Percentiles rank a stretch among this genome's conserved stretches.
Conservation (phyloP, 75 land plant species). For the Picea sitchensis region DNA sequence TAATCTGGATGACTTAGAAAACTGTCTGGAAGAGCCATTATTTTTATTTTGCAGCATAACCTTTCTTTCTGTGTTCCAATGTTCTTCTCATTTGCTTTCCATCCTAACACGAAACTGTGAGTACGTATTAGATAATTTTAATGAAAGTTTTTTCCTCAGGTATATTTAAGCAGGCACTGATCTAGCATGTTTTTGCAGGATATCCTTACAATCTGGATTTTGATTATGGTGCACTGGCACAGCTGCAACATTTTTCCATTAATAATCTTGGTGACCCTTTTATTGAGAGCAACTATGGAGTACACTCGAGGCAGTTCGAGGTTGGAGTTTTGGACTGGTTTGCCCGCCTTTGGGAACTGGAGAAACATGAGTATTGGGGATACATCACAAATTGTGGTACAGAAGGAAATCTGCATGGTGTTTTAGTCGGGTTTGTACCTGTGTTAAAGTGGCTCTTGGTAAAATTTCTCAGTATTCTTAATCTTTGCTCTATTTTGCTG, state of each 20-base stretch:
- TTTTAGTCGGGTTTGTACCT: slow-evolving; percentile 84
- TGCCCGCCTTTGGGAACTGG: slow-evolving; percentile 98
- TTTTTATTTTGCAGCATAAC: neutral
- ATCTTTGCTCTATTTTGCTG: neutral
- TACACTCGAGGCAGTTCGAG: slow-evolving; percentile 98
- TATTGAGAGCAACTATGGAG: slow-evolving; percentile 99
- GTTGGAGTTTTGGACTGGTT: slow-evolving; percentile 99
- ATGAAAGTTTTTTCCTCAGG: neutral
- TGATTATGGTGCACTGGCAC: slow-evolving; percentile 93
- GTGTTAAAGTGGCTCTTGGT: neutral
- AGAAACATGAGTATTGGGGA: slow-evolving; percentile 98
- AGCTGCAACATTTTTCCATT: slow-evolving; percentile 96
- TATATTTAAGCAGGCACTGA: neutral
- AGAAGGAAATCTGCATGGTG: slow-evolving; percentile 98
- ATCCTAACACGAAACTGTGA: no score
- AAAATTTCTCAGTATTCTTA: slow-evolving; percentile 1
- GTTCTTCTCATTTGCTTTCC: no score
- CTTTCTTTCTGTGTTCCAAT: neutral
- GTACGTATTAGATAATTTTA: neutral
- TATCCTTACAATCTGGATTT: slow-evolving; percentile 99
- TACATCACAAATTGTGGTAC: slow-evolving; percentile 99
- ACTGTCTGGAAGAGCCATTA: neutral
- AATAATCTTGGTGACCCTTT: slow-evolving; percentile 99
- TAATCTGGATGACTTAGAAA: neutral
- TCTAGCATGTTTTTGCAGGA: slow-evolving; percentile 44